These are phyloP conservation scores for Colletotrichum eleusines DNA, from an alignment of 2,329 filamentous ascomycete species.

Conservation along the genomic window DNA sequence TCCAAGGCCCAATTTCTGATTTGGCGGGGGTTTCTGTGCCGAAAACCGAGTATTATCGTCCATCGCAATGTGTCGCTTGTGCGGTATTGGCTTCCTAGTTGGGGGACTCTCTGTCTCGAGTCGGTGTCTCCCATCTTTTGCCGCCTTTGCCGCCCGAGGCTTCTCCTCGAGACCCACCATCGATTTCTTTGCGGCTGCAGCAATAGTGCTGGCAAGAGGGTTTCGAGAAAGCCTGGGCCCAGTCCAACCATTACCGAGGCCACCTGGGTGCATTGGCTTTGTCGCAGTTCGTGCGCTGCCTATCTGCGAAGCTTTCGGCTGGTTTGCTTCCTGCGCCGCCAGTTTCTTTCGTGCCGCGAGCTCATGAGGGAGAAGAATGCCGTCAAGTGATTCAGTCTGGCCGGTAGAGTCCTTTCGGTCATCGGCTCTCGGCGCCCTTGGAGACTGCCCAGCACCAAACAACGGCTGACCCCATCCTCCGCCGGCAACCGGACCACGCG, in stretches of 20 bases:
- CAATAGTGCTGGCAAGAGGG: not conserved
- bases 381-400: constrained; percentile 3
- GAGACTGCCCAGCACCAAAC: constrained; percentile 8
- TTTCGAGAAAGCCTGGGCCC: not conserved
- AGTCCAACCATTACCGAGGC: not conserved
- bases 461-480: constrained; percentile 35
- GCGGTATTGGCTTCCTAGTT: constrained; percentile 23
- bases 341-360: constrained; percentile 50
- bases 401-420: not conserved
- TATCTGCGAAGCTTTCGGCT: not conserved
- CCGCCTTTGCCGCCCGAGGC: not conserved
- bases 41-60: not conserved
- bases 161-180: constrained; percentile 22
- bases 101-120: constrained; percentile 14
- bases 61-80: constrained; percentile 15
- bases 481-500: constrained; percentile 9
- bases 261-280: not conserved
- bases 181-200: not conserved
- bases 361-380: constrained; percentile 55
- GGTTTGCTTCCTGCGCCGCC: constrained; percentile 7
- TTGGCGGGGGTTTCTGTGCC: not conserved
- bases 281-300: not conserved
- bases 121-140: constrained; percentile 29
- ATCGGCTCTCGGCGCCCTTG: constrained; percentile 3
- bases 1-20: not conserved